Base-by-base conservation (phyloP, 352 stramenopile species). In the Globisporangium paroecandrum region DNA sequence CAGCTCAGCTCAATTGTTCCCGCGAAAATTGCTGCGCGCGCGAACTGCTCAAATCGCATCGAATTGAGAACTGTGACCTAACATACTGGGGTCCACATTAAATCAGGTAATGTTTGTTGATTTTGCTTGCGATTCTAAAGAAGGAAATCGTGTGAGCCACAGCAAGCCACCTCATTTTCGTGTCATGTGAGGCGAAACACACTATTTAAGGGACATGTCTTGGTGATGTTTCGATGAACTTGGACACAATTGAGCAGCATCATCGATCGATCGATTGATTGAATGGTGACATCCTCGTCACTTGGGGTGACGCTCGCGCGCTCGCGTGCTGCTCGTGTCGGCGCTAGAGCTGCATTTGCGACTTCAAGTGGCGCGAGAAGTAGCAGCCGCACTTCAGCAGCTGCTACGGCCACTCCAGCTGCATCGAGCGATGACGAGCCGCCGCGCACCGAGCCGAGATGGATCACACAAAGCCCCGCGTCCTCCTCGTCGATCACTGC, bases 1-100 rank as follows among this genome's bases (percentile, higher is more conserved):
- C 38, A 27, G 10, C 25, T 18, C 34, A 56, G 18, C 10, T 55
- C 55, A 5, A 15, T 54, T 75, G 77, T 85, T 85, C 74, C 70
- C 76, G 81, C 81, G 71, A 78, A 88, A 85, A 81, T 20, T 22
- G 18, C 18, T 24, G 49, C 47, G 7, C 15, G 55, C 55, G 54
- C 24, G 25, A 43, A 72, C 34, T 61, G 38, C 22, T 36, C 43
- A 34, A 62, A 15, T 46, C 18, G 38, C 12, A 46, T 46, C 8
- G 29, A 61, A 65, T 56, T 20, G 24, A 29, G 27, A 29, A 32
- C 55, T 24, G 20, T 20, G 0, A 34, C 53, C 53, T 6, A 58
- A 38, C 25, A 15, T 58, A 58, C 5, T 12, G 53, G 36, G 53
- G 13, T 4, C 0, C 5, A 38, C 53, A 22, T 32, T 8, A 32